Conservation (phyloP, 73 alveolate genomes). For the Paramecium pentaurelia region DNA sequence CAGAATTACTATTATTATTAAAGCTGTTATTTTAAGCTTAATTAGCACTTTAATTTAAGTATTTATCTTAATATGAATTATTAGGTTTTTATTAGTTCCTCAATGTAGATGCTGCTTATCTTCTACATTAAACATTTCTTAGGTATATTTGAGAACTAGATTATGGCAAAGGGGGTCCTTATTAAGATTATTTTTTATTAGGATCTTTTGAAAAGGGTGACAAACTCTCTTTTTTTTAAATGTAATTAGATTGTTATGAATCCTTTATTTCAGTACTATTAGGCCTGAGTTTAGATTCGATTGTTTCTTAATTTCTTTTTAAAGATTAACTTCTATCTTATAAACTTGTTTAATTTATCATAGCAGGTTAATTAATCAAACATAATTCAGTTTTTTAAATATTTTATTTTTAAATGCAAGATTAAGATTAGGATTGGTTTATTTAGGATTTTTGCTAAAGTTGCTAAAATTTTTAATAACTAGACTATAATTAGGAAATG, state of each 20-base stretch:
- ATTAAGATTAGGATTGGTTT: neutral
- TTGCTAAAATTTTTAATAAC: conserved; percentile 31
- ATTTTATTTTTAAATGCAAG: neutral
- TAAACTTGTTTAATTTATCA: neutral
- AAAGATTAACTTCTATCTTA: neutral
- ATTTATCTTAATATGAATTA: conserved; percentile 35
- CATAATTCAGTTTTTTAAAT: neutral
- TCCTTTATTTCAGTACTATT: conserved; percentile 13
- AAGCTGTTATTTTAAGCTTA: neutral
- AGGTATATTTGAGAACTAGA: conserved; percentile 30
- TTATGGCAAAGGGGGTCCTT: conserved; percentile 44
- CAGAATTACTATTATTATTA: conserved; percentile 37
- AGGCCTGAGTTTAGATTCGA: neutral
- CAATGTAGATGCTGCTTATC: conserved; percentile 38
- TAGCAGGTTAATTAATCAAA: neutral
- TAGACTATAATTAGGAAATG: conserved; percentile 21
- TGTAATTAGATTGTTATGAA: neutral
- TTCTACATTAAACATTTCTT: conserved; percentile 42
- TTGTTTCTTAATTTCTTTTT: neutral
- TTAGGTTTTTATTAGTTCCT: conserved; percentile 34
- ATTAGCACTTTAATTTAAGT: conserved; percentile 41
- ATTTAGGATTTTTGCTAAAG: neutral
- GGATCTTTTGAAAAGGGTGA: conserved; percentile 33
- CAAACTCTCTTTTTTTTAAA: neutral
- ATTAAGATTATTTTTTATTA: no score